phyloP scores from a whole-genome alignment of 108 stramenopile genomes.

The Nannochloropsis gaditana region DNA sequence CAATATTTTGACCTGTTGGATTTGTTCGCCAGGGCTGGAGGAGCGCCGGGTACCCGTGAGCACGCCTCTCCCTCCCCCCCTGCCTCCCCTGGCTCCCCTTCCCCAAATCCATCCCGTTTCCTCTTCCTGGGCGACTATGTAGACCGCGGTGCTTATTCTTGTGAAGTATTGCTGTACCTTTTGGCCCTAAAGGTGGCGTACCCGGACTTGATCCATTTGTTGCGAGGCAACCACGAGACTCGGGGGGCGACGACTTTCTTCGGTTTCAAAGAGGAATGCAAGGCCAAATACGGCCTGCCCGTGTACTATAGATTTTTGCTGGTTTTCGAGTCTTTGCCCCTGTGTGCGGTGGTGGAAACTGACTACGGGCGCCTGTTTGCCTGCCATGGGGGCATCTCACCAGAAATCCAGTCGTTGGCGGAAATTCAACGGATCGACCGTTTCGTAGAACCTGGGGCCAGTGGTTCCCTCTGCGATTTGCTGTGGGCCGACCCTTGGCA shows the following conservation, averaged over 20 bases:
- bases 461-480: conserved; percentile 54
- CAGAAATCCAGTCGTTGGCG: conserved; percentile 41
- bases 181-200: conserved; percentile 46
- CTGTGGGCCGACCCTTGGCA: conserved; percentile 56
- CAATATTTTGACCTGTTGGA: conserved; percentile 88
- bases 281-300: conserved; percentile 54
- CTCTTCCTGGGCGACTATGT: conserved; percentile 55
- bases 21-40: conserved; percentile 58
- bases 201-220: conserved; percentile 39
- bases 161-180: conserved; percentile 52
- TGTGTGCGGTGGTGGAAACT: conserved; percentile 51
- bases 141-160: conserved; percentile 53
- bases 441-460: conserved; percentile 54
- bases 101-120: conserved; percentile 30
- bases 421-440: conserved; percentile 55
- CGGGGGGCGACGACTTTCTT: conserved; percentile 55
- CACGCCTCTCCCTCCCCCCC: neutral
- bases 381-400: conserved; percentile 51
- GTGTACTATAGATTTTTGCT: conserved; percentile 56
- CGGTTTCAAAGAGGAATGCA: conserved; percentile 60
- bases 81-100: neutral
- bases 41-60: neutral
- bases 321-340: conserved; percentile 53
- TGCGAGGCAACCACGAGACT: conserved; percentile 56
- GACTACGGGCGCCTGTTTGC: conserved; percentile 48